Evolutionary conservation across 2,329 filamentous ascomycete species (phyloP).

Genomic region (Pseudocercospora macadamiae): DNA sequence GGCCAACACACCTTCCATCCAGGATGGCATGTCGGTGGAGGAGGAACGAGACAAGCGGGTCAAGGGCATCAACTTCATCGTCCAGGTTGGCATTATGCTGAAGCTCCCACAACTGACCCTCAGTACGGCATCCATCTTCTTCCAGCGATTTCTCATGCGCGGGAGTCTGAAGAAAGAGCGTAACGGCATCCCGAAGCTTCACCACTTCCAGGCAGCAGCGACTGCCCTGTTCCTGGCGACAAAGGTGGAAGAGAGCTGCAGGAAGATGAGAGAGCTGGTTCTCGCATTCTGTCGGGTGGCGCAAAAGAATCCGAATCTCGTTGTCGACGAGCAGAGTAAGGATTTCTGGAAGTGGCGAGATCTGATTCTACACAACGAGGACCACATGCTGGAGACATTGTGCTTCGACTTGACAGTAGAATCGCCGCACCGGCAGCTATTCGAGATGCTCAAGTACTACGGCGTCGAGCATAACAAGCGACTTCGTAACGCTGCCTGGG

Average conservation of each 20-base stretch:
- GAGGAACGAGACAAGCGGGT: constrained; percentile 80
- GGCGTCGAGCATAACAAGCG: constrained; percentile 76
- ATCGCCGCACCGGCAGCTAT: constrained; percentile 82
- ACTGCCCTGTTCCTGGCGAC: constrained; percentile 92
- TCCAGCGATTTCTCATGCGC: constrained; percentile 95
- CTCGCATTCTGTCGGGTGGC: constrained; percentile 92
- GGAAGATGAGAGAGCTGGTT: constrained; percentile 93
- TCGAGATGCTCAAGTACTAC: constrained; percentile 75
- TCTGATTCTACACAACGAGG: constrained; percentile 88
- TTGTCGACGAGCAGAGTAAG: constrained; percentile 95
- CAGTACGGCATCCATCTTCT: constrained; percentile 89
- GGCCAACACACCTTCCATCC: constrained; percentile 76
- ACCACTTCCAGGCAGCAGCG: constrained; percentile 86
- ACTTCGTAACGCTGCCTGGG: constrained; percentile 85
- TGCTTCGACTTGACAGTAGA: constrained; percentile 94
- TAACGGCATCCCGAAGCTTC: constrained; percentile 67
- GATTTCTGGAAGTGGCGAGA: constrained; percentile 99
- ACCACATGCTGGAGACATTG: constrained; percentile 84
- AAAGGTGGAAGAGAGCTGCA: constrained; percentile 95
- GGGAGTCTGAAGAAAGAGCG: constrained; percentile 76
- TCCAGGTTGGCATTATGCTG: constrained; percentile 88
- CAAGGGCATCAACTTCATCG: constrained; percentile 96
- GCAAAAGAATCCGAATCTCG: constrained; percentile 86
- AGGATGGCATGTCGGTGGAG: constrained; percentile 75
- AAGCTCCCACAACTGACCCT: constrained; percentile 91